Conservation (phyloP, 164 flowering plant species). For the Cinnamomum chago region DNA sequence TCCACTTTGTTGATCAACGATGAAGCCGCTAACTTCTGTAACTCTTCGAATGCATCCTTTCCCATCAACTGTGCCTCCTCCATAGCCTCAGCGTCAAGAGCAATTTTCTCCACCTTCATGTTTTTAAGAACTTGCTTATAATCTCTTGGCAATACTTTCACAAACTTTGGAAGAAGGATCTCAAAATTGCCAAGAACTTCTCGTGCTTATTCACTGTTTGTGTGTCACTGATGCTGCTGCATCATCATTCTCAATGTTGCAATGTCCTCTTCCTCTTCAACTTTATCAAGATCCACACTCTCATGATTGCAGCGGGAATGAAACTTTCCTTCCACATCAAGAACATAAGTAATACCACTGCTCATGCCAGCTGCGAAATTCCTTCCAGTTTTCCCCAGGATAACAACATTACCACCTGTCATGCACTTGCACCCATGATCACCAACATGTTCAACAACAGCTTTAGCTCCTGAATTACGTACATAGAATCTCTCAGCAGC, state of each 20-base stretch:
- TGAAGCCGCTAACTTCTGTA: slow-evolving; percentile 76
- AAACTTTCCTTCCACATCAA: slow-evolving; percentile 75
- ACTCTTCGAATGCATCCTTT: slow-evolving; percentile 95
- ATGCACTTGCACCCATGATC: slow-evolving; percentile 99
- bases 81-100: slow-evolving; percentile 36
- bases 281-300: slow-evolving; percentile 95
- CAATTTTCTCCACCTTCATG: slow-evolving; percentile 41
- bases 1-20: slow-evolving; percentile 30
- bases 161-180: slow-evolving; percentile 70
- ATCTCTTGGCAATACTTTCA: slow-evolving; percentile 94
- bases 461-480: slow-evolving; percentile 92
- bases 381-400: slow-evolving; percentile 94
- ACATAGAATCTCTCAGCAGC: slow-evolving; percentile 99
- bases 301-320: slow-evolving; percentile 73
- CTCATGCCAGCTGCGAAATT: slow-evolving; percentile 99
- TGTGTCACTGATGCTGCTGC: slow-evolving; percentile 88
- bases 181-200: slow-evolving; percentile 81
- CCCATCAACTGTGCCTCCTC: slow-evolving; percentile 61
- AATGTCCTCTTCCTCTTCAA: slow-evolving; percentile 88
- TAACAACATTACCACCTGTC: slow-evolving; percentile 98
- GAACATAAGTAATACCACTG: slow-evolving; percentile 95
- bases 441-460: slow-evolving; percentile 98
- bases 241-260: slow-evolving; percentile 83
- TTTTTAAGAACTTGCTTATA: slow-evolving; percentile 76
- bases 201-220: slow-evolving; percentile 70